phyloP scores from a whole-genome alignment of 306 rosid species.

The Comarum palustre region DNA sequence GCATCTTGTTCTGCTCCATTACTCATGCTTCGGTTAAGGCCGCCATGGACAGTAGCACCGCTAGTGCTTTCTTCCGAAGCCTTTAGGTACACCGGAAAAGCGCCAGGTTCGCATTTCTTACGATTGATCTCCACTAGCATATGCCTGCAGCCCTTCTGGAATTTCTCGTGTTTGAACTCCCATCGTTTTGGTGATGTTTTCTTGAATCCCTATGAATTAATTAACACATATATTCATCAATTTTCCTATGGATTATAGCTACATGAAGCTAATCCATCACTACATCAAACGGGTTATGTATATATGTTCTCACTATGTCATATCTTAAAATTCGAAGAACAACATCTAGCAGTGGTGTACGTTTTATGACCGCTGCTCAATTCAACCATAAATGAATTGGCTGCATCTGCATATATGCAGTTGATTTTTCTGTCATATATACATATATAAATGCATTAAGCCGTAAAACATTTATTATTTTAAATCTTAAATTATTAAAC shows the following conservation, averaged over 20 bases:
- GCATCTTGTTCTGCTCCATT: slow-evolving; percentile 31
- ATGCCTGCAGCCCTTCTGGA: slow-evolving; percentile 53
- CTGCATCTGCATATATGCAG: not conserved
- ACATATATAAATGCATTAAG: no score
- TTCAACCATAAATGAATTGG: not conserved
- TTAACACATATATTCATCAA: not conserved
- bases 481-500: no score
- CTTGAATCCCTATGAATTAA: slow-evolving; percentile 61
- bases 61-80: slow-evolving; percentile 43
- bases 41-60: slow-evolving; percentile 1
- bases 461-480: no score
- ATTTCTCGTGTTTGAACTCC: slow-evolving; percentile 90
- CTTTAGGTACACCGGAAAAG: slow-evolving; percentile 68
- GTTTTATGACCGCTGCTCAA: slow-evolving; percentile 1
- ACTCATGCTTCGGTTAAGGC: slow-evolving; percentile 3
- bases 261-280: no score
- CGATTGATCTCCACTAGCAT: slow-evolving; percentile 58
- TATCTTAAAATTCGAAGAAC: not conserved
- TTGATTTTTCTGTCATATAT: no score
- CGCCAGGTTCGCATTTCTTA: slow-evolving; percentile 79
- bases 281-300: no score
- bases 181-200: slow-evolving; percentile 71
- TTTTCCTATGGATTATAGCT: not conserved
- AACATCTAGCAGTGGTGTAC: not conserved
- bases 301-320: no score